phyloP scores from a whole-genome alignment of 2,329 filamentous ascomycete species.

The Nannizziopsis barbatae region DNA sequence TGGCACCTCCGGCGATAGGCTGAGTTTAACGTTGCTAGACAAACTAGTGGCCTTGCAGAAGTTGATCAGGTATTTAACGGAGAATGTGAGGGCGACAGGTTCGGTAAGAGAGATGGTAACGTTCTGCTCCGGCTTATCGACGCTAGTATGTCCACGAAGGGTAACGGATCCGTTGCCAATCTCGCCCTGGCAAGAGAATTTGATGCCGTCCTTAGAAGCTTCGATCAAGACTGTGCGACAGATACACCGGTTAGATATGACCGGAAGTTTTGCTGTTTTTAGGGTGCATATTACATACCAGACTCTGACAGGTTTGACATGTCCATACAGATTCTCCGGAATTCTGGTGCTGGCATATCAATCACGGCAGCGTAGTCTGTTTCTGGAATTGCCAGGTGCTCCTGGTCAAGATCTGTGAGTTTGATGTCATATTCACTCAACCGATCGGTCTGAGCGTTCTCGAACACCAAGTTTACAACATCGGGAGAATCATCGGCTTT shows the following conservation, averaged over 20 bases:
- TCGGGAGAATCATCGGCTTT: constrained; percentile 97
- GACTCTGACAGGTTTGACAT: constrained; percentile 88
- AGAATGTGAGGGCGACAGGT: constrained; percentile 90
- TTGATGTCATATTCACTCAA: constrained; percentile 99
- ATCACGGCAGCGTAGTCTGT: constrained; percentile 96
- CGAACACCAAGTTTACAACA: constrained; percentile 89
- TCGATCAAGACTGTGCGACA: constrained; percentile 68
- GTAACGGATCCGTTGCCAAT: constrained; percentile 93
- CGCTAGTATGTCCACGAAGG: constrained; percentile 72
- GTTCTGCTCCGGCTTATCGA: constrained; percentile 78
- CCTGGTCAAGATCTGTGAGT: constrained; percentile 99
- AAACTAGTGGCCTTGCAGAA: constrained; percentile 96
- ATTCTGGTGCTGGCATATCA: constrained; percentile 76
- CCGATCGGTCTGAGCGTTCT: constrained; percentile 76
- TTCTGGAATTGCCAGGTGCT: constrained; percentile 95
- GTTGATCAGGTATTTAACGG: constrained; percentile 98
- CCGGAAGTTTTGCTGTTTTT: no score
- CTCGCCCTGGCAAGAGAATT: constrained; percentile 85
- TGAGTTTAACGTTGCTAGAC: constrained; percentile 74
- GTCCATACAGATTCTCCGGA: constrained; percentile 90
- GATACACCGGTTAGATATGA: neutral
- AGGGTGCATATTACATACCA: constrained; percentile 48
- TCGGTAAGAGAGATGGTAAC: constrained; percentile 85
- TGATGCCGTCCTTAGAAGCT: constrained; percentile 91
- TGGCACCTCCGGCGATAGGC: constrained; percentile 90